Percentiles rank a stretch among this genome's conserved stretches.
Conservation (phyloP, 2,329 filamentous ascomycete species). For the Zymoseptoria pseudotritici region DNA sequence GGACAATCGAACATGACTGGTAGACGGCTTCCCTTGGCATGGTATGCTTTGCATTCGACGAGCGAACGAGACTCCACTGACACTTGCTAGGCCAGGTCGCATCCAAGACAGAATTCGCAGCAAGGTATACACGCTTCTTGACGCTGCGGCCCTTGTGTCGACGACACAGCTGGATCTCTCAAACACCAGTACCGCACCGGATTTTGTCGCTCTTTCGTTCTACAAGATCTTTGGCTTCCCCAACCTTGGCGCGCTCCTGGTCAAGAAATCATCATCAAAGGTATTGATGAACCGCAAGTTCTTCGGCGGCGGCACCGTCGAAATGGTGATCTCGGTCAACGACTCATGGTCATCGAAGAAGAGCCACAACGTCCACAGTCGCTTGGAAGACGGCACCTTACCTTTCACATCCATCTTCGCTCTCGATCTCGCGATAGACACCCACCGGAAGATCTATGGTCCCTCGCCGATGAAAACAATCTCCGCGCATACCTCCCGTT, state of each 20-base stretch:
- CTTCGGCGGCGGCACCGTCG: conserved; percentile 89
- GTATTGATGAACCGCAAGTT: conserved; percentile 61
- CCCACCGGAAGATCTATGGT: conserved; percentile 62
- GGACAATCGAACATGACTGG: conserved; percentile 91
- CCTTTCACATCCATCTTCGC: conserved; percentile 85
- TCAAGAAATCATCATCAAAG: conserved; percentile 60
- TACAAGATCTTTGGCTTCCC: conserved; percentile 97
- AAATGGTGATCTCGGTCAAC: conserved; percentile 67
- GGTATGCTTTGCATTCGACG: conserved; percentile 43
- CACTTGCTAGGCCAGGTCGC: conserved; percentile 22
- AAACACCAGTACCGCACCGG: conserved; percentile 64
- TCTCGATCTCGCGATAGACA: conserved; percentile 63
- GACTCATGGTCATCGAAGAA: conserved; percentile 78
- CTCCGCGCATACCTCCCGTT: conserved; percentile 60
- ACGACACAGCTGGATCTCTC: conserved; percentile 68
- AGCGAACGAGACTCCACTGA: background rate
- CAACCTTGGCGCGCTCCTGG: conserved; percentile 74
- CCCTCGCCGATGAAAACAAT: conserved; percentile 55
- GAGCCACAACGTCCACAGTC: conserved; percentile 59
- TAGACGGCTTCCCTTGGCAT: conserved; percentile 62
- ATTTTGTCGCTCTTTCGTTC: conserved; percentile 79
- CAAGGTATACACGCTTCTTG: conserved; percentile 59
- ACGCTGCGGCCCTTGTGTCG: conserved; percentile 72
- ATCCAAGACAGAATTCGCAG: conserved; percentile 33
- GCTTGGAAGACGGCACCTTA: conserved; percentile 80